Base-by-base conservation (phyloP, 2,329 filamentous ascomycete species). In the Hypomyces rosellus region DNA sequence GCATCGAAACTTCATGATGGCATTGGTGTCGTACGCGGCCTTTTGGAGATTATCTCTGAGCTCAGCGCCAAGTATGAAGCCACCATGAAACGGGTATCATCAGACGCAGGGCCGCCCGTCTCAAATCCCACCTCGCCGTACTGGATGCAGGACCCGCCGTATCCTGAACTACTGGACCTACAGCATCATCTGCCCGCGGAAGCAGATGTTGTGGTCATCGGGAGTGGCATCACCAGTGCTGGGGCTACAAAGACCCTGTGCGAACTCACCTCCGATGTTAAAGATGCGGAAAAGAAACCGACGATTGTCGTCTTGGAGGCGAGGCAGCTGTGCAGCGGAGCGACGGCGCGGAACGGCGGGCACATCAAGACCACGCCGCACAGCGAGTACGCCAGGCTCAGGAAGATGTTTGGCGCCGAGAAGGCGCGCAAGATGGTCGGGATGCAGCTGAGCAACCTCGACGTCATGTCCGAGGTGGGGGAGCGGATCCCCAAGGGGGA, bases 341-440 rank as follows among this genome's bases (percentile, higher is more conserved):
- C 76, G 3, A 80, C 77, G 8, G 77, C 73, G 1, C 69, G 77
- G 45, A 79, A 79, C 53, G 76, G 75, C 16, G 76, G 74, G 0
- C 75, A 76, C 58, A 71, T 78, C 53, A 76, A 78, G 59, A 61
- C 65, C 22, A 62, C 64, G 3, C 70, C 74, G 3, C 70, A 76
- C 51, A 67, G 71, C 47, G 61, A 69, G 40, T 76, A 74, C 46
- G 57, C 61, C 2, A 52, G 51, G 3, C 59, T 73, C 4, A 64
- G 64, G 33, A 45, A 45, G 4, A 57, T 46, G 7, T 45, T 71
- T 3, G 68, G 69, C 0, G 57, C 57, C 0, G 65, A 69, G 20
- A 57, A 63, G 14, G 76, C 77, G 5, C 63, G 64, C 3, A 60
- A 62, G 12, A 55, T 78, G 3, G 64, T 70, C 3, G 56, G 64